These are phyloP conservation scores for Aspergillus amoenus DNA, from an alignment of 2,329 filamentous ascomycete genomes.

Conservation along the genomic window DNA sequence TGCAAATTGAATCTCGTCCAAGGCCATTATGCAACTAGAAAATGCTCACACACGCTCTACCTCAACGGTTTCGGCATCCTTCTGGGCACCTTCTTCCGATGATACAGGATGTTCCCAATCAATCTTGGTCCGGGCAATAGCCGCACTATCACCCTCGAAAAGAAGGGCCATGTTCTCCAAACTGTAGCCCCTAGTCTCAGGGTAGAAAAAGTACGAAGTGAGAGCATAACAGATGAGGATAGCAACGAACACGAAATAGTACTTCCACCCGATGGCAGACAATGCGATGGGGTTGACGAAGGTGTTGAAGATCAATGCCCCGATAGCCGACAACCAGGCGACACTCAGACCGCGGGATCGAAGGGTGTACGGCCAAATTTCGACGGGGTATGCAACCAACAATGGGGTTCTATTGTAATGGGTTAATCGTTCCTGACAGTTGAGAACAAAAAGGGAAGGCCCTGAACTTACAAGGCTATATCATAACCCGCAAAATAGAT, in stretches of 20 bases:
- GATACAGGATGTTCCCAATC: neutral
- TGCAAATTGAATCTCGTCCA: neutral
- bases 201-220: constrained; percentile 13
- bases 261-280: constrained; percentile 22
- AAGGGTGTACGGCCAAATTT: constrained; percentile 26
- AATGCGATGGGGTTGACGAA: constrained; percentile 25
- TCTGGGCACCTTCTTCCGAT: neutral
- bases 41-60: neutral
- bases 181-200: constrained; percentile 14
- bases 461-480: constrained; percentile 21
- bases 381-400: constrained; percentile 21
- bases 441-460: neutral
- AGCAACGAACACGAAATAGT: constrained; percentile 23
- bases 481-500: constrained; percentile 28
- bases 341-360: constrained; percentile 27
- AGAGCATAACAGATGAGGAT: constrained; percentile 10
- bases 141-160: constrained; percentile 8
- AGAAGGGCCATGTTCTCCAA: constrained; percentile 17
- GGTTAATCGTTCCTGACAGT: neutral
- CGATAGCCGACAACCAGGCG: constrained; percentile 16
- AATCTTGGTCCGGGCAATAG: neutral
- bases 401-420: constrained; percentile 20
- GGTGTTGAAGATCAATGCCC: constrained; percentile 21
- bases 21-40: neutral
- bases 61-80: neutral